Percentiles rank a stretch among this genome's conserved stretches.
Evolutionary conservation across 495 filamentous ascomycete genomes (phyloP).

Genomic region (Penicillium egyptiacum): DNA sequence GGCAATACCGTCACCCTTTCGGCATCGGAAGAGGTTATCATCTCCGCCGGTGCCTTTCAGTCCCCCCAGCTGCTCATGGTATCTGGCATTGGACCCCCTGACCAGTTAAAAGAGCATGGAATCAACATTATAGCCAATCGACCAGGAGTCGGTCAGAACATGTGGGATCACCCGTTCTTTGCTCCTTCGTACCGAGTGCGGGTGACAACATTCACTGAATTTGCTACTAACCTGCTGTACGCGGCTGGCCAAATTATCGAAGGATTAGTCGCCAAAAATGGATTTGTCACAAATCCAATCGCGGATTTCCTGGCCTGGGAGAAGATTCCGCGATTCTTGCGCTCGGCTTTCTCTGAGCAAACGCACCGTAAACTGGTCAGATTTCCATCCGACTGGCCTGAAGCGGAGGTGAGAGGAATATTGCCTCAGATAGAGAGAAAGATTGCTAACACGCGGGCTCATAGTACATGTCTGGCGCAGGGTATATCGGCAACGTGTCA

Average conservation of each 20-base stretch:
- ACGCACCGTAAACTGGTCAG: conserved; percentile 27
- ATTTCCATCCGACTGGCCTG: conserved; percentile 58
- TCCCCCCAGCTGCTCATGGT: conserved; percentile 48
- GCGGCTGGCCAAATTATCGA: conserved; percentile 15
- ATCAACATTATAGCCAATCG: conserved; percentile 42
- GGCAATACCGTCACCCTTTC: conserved; percentile 31
- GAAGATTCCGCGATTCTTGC: conserved; percentile 43
- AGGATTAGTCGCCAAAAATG: conserved; percentile 17
- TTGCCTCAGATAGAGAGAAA: background rate
- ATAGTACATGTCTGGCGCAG: conserved; percentile 40
- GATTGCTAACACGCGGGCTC: conserved; percentile 15
- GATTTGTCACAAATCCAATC: conserved; percentile 39
- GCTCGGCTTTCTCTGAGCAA: conserved; percentile 22
- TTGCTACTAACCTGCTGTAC: conserved; percentile 16
- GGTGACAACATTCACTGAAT: conserved; percentile 25
- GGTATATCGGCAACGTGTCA: conserved; percentile 40
- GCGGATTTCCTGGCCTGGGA: conserved; percentile 49
- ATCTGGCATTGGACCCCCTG: conserved; percentile 46
- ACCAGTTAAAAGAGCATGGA: conserved; percentile 30
- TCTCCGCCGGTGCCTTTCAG: conserved; percentile 33
- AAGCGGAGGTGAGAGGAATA: conserved; percentile 46
- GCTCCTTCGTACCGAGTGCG: conserved; percentile 22
- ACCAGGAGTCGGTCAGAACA: conserved; percentile 50
- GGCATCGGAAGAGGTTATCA: conserved; percentile 46
- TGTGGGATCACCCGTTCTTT: conserved; percentile 44